A percentile compares a stretch with the other conserved stretches of the same genome.
Conservation (phyloP, 129 eudicot species). For the Artemisia argyi region DNA sequence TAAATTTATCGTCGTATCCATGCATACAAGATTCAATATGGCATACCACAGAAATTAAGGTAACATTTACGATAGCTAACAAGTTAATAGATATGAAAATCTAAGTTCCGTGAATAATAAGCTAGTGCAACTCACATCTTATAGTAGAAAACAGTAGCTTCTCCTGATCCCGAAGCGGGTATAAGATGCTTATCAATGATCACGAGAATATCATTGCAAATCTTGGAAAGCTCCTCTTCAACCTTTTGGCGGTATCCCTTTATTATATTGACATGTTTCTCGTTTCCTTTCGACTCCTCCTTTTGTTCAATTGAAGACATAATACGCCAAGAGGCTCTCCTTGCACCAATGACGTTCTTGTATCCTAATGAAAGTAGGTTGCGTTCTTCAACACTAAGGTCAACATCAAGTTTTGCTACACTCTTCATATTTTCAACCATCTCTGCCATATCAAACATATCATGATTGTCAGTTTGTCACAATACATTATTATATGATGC, state of each 20-base stretch:
- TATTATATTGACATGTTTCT: slow-evolving; percentile 64
- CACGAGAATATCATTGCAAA: slow-evolving; percentile 68
- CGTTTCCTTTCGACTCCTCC: slow-evolving; percentile 81
- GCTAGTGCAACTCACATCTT: slow-evolving; percentile 57
- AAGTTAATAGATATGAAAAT: neutral
- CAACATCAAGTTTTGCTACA: slow-evolving; percentile 78
- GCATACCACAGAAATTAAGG: neutral
- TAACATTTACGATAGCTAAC: neutral
- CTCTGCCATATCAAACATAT: slow-evolving; percentile 35
- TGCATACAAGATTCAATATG: neutral
- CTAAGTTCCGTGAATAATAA: neutral
- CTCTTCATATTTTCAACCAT: slow-evolving; percentile 85
- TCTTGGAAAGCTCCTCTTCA: slow-evolving; percentile 81
- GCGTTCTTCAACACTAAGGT: slow-evolving; percentile 79
- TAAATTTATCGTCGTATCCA: no score
- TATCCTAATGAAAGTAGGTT: slow-evolving; percentile 86
- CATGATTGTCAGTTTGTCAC: no score
- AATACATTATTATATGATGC: no score
- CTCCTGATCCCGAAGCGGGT: slow-evolving; percentile 62
- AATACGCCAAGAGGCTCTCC: slow-evolving; percentile 90
- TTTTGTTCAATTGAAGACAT: slow-evolving; percentile 87
- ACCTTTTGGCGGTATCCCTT: slow-evolving; percentile 78
- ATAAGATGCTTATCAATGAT: slow-evolving; percentile 75
- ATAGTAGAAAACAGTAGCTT: slow-evolving; percentile 83
- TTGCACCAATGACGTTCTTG: slow-evolving; percentile 80